A percentile compares a stretch with the other conserved stretches of the same genome.
Evolutionary conservation across 1,284 basidiomycete species (phyloP).

Genomic region (Trichosporon sp.): DNA sequence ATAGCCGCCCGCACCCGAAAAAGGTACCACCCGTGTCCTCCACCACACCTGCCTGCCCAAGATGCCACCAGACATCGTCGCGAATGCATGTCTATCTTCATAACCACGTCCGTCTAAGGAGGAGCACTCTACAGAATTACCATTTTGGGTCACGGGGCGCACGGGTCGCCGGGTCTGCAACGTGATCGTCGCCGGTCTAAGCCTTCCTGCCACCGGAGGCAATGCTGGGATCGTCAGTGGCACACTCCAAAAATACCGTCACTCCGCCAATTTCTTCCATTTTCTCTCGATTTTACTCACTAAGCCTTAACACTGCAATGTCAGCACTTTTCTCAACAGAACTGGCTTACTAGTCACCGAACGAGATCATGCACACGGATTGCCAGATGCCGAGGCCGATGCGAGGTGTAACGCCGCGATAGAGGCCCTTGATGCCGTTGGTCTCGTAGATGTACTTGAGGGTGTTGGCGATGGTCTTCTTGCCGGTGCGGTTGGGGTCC

Average conservation of each 20-base stretch:
- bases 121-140: background rate
- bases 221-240: too few species aligned
- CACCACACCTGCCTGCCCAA: background rate
- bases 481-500: conserved; percentile 75
- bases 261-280: background rate
- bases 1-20: background rate
- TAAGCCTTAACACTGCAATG: conserved; percentile 63
- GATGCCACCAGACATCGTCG: background rate
- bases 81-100: background rate
- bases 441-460: conserved; percentile 90
- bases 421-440: conserved; percentile 94
- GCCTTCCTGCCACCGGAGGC: too few species aligned
- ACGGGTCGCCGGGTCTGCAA: too few species aligned
- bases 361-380: conserved; percentile 89
- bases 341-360: conserved; percentile 66
- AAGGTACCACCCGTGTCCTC: background rate
- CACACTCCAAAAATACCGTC: background rate
- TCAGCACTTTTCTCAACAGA: too few species aligned
- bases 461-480: conserved; percentile 90
- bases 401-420: conserved; percentile 95
- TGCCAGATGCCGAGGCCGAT: conserved; percentile 74
- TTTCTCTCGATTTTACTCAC: background rate
- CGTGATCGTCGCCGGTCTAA: too few species aligned
- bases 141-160: background rate
- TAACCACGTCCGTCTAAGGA: background rate